These are phyloP conservation scores for Vigna unguiculata DNA, from an alignment of 306 rosid species.

Conservation along the genomic window DNA sequence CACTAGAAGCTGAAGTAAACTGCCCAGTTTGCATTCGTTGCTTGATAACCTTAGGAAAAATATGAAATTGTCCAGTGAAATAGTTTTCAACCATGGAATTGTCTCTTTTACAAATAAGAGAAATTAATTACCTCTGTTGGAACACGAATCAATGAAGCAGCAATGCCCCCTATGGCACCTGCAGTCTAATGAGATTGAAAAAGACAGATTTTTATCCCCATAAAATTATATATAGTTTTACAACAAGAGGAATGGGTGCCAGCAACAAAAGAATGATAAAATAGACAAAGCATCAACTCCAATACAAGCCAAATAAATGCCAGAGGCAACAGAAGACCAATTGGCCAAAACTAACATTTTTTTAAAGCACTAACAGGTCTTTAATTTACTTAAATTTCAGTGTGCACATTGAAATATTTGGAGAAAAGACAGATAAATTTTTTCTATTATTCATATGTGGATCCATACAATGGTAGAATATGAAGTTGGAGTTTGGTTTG, in stretches of 20 bases:
- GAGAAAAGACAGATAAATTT: neutral
- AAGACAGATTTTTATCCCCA: constrained; percentile 22
- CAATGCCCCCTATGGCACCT: constrained; percentile 92
- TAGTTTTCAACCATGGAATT: constrained; percentile 18
- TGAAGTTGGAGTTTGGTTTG: neutral
- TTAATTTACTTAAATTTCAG: constrained; percentile 22
- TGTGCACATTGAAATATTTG: neutral
- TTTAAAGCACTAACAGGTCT: constrained; percentile 34
- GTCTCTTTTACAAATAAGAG: constrained; percentile 36
- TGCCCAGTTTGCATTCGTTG: constrained; percentile 99
- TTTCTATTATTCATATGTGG: constrained; percentile 10
- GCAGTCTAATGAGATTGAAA: constrained; percentile 74
- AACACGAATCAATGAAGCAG: constrained; percentile 95
- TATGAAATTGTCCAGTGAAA: constrained; percentile 37
- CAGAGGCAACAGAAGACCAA: constrained; percentile 26
- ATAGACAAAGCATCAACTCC: constrained; percentile 41
- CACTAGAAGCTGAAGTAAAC: constrained; percentile 80
- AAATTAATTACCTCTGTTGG: constrained; percentile 84
- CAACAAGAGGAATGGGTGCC: constrained; percentile 32
- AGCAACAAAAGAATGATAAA: constrained; percentile 41
- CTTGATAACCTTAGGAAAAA: constrained; percentile 80
- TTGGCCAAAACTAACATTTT: constrained; percentile 31
- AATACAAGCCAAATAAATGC: constrained; percentile 37
- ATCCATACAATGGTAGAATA: constrained; percentile 21
- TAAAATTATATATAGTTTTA: constrained; percentile 4